phyloP scores from a whole-genome alignment of 371 early-diverging fungal genomes.

The Apophysomyces sp. region DNA sequence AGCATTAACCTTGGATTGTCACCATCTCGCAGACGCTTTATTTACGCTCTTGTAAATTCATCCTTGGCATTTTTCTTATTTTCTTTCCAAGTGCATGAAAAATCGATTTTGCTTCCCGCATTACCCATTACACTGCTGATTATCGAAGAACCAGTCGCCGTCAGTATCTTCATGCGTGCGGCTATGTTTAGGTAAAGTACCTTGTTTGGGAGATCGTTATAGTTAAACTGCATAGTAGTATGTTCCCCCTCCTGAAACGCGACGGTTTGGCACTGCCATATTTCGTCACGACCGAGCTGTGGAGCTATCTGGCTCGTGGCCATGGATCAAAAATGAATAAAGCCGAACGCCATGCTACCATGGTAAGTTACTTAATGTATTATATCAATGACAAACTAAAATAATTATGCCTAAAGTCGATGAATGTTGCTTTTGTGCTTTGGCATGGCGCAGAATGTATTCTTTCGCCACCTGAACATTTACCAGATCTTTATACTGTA shows the following conservation, averaged over 20 bases:
- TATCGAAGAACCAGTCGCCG: slow-evolving; percentile 57
- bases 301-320: slow-evolving; percentile 66
- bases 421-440: slow-evolving; percentile 42
- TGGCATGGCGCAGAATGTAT: slow-evolving; percentile 62
- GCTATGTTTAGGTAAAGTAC: slow-evolving; percentile 74
- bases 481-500: slow-evolving; percentile 83
- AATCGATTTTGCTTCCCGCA: slow-evolving; percentile 85
- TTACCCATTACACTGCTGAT: slow-evolving; percentile 76
- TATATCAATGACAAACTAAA: background rate
- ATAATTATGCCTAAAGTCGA: background rate
- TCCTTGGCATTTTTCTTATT: slow-evolving; percentile 91
- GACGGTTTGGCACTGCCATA: slow-evolving; percentile 76
- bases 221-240: slow-evolving; percentile 42
- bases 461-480: slow-evolving; percentile 62
- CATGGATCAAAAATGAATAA: slow-evolving; percentile 11
- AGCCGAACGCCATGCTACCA: slow-evolving; percentile 7
- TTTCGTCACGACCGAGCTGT: slow-evolving; percentile 54
- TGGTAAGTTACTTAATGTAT: slow-evolving; percentile 9
- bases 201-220: background rate
- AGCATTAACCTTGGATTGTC: slow-evolving; percentile 54
- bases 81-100: slow-evolving; percentile 98
- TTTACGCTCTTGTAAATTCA: slow-evolving; percentile 71
- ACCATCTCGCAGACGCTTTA: slow-evolving; percentile 52
- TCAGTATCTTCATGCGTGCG: slow-evolving; percentile 71
- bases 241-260: slow-evolving; percentile 81